Evolutionary conservation across 495 filamentous ascomycete genomes (phyloP), one percentile per base, ranked within the genome.

Genomic region (Trypethelium eluteriae): DNA sequence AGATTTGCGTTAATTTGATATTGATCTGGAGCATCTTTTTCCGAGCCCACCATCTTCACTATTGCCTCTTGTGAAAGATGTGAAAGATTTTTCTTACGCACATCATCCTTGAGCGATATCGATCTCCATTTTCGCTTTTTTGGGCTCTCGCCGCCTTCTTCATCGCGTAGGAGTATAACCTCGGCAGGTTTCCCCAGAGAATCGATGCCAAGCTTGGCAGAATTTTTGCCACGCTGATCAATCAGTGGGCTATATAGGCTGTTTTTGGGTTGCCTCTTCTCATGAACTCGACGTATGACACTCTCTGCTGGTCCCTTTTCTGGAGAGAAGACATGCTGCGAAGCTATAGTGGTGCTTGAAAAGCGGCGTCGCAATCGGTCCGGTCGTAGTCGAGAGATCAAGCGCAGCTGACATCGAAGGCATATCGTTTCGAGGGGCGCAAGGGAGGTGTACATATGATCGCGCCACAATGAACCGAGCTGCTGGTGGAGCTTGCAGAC

Each of bases 371-470:
- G 53, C 7, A 6, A 9, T 59, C 10, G 53, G 32, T 7, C 2
- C 3, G 36, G 7, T 7, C 32, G 53, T 9, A 18, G 5, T 7
- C 32, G 53, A 36, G 25, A 32, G 14, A 5, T 59, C 32, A 59
- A 14, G 5, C 53, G 53, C 6, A 59, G 11, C 7, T 59, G 53
- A 14, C 53, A 59, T 36, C 53, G 53, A 34, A 59, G n/a, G 53
- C 53, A 59, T 59, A 59, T 36, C 32, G 53, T 59, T 32, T 59
- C 25, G 32, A 59, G n/a, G 6, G 32, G 18, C 53, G 53, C 32
- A 36, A 59, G 32, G 53, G 3, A 14, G 32, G 53, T 14, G 53
- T 59, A 59, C 53, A 59, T 59, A 59, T 59, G 53, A 59, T 59
- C 32, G 9, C 53, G 32, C 18, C 53, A 18, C 32, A 3, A 35